These are phyloP conservation scores for Candida sanyaensis DNA, from an alignment of 1,139 yeast genomes.

Conservation along the genomic window DNA sequence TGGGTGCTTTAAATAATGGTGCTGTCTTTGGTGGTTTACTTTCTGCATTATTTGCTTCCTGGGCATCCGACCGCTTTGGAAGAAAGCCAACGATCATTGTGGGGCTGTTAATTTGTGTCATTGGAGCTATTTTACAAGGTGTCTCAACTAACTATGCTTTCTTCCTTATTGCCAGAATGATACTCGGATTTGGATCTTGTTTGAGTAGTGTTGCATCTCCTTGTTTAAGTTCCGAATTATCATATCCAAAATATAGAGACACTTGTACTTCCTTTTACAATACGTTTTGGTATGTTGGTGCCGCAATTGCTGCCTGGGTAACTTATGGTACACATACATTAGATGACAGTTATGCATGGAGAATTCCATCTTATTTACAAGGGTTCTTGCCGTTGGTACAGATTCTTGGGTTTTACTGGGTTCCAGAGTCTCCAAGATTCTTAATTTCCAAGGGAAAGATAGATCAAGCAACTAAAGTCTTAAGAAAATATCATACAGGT, in stretches of 20 bases:
- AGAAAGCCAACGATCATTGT: conserved; percentile 30
- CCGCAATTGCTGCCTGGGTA: conserved; percentile 56
- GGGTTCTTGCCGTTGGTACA: conserved; percentile 33
- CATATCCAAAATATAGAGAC: conserved; percentile 52
- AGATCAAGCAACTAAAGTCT: conserved; percentile 40
- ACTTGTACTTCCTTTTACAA: conserved; percentile 47
- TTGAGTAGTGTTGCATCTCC: conserved; percentile 40
- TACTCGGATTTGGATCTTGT: conserved; percentile 45
- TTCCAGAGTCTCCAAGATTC: conserved; percentile 53
- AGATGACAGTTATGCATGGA: conserved; percentile 35
- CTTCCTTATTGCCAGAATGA: conserved; percentile 38
- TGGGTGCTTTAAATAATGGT: conserved; percentile 48
- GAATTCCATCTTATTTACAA: conserved; percentile 50
- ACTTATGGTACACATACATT: conserved; percentile 48
- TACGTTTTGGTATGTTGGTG: conserved; percentile 55
- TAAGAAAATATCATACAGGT: conserved; percentile 46
- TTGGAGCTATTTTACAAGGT: conserved; percentile 47
- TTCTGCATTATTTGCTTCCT: conserved; percentile 23
- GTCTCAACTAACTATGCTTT: conserved; percentile 39
- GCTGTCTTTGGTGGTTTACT: conserved; percentile 25
- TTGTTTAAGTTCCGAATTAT: conserved; percentile 40
- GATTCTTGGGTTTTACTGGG: conserved; percentile 27
- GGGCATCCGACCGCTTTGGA: conserved; percentile 30
- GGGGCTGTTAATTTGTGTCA: conserved; percentile 26
- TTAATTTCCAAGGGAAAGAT: conserved; percentile 36